These are phyloP conservation scores for Papilionanthe hybrid DNA, from an alignment of 116 monocot genomes.

Conservation along the genomic window DNA sequence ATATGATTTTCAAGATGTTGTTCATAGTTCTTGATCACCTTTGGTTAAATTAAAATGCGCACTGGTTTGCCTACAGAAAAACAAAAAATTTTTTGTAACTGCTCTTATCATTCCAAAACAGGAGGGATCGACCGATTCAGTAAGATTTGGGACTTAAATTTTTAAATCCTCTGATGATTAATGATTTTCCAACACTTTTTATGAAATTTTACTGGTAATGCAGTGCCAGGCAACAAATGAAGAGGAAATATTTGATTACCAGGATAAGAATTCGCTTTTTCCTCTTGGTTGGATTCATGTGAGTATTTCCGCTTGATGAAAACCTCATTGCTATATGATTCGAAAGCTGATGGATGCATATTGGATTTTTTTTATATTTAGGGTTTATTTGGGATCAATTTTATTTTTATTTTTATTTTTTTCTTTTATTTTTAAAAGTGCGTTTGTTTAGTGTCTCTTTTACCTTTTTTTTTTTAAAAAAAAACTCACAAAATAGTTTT, in stretches of 20 bases:
- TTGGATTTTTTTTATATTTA: conserved; percentile 1
- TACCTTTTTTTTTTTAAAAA: no score
- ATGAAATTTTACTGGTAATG: conserved; percentile 10
- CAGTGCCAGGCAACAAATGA: conserved; percentile 96
- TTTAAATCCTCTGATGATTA: not conserved
- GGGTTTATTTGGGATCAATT: no score
- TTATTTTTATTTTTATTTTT: no score
- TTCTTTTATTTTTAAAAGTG: no score
- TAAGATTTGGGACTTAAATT: conserved; percentile 18
- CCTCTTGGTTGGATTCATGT: conserved; percentile 99
- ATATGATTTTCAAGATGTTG: not conserved
- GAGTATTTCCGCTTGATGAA: conserved; percentile 19
- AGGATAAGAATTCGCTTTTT: conserved; percentile 94
- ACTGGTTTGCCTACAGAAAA: conserved; percentile 57
- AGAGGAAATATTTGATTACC: conserved; percentile 97
- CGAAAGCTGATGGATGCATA: not conserved
- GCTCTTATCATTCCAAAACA: conserved; percentile 93
- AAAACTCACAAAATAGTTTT: no score
- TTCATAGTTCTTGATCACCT: not conserved
- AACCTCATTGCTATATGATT: not conserved
- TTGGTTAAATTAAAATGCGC: not conserved
- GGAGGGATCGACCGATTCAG: conserved; percentile 84
- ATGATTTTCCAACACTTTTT: not conserved
- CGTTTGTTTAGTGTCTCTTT: no score
- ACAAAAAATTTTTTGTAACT: conserved; percentile 78